Evolutionary conservation across 176 grass and related monocot species (phyloP), one percentile per base, ranked within the genome.

Genomic region (Sorghum bicolor): DNA sequence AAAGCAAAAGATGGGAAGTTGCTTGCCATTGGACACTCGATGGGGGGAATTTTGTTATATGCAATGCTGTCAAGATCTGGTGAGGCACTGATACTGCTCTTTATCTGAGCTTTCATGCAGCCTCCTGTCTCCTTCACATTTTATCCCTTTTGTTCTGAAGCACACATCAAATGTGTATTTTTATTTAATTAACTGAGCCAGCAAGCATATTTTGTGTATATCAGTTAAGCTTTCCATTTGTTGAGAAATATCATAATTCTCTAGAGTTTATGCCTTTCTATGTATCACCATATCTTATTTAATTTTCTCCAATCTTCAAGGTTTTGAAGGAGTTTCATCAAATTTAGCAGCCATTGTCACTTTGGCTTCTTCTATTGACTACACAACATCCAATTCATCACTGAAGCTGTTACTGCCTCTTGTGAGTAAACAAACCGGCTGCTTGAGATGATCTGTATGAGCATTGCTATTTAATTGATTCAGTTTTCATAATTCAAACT

Each of bases 21-120:
- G 76, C 88, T 93, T 72, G 94, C 94, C 74, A 91, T 91, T 93
- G 94, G 94, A 37, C 94, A 96, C 70, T 93, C 91, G 25, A 96
- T 96, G 91, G 91, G 86, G 6, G 86, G 86, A 72, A 91, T 96
- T 82, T 90, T 96, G 41, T 89, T 96, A 43, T 96, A 96, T 76
- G 80, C 94, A 40, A 93, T 96, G 91, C 53, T 93, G 19, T 86
- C 94, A 6, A 96, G 90, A 89, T 91, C 62, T 71, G 81, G 91
- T 93, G 81, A 85, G 67, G 13, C 86, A 77, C 74, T 29, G 10
- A 69, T 69, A 33, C 32, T 67, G 12, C 63, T 29, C 22, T 30
- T 11, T 87, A 22, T 43, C 8, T 67, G 20, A 22, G 64, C 48
- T 61, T 87, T 61, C 28, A 26, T 80, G 64, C 30, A 26, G 22